Base-by-base conservation (phyloP, 192 early-diverging fungal species). In the Mortierella antarctica region DNA sequence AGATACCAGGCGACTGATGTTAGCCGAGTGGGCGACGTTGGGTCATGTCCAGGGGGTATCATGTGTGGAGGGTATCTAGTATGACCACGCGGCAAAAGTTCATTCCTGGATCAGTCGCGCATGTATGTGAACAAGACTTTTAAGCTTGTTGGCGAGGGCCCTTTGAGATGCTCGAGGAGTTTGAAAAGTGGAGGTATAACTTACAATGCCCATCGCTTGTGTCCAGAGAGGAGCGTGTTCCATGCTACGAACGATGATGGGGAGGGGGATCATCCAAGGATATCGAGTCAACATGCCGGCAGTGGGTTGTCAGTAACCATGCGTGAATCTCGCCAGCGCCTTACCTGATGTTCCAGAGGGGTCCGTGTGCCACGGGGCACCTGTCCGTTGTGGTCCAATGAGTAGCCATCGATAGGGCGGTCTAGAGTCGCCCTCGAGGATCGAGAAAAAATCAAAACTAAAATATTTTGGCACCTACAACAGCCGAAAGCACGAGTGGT, bases 151-250 rank as follows among this genome's bases (percentile, higher is more conserved):
- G 31, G 31, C 31, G 31, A 31, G 3, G 31, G 31, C 31, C 31
- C 31, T 31, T 31, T 31, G 31, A 31, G 31, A 31, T 1, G 31
- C 31, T 31, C 31, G 31, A 31, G 31, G 31, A 31, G 31, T 31
- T 31, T 31, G 31, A 31, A 31, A 31, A 31, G 31, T 31, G 3
- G 31, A 3, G 31, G 31, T 3, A 31, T 23, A 6, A 65, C 74
- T 50, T 86, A 87, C 84, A 87, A 62, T 45, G 84, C 84, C 86
- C 86, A 87, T n/a, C 84, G 83, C 42, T 87, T 87, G 41, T 85
- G 73, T 48, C 86, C 86, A 42, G 62, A 64, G 0, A 87, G 53
- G 1, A 87, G 57, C 7, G 85, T 85, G 44, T 87, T 87, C 86
- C 86, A 87, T 23, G 84, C 84, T 77, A 57, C 11, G 7, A 13